Percentiles rank a stretch among this genome's conserved stretches.
Evolutionary conservation across 768 basidiomycete genomes (phyloP).

Genomic region (Boletus vinaceobasis): DNA sequence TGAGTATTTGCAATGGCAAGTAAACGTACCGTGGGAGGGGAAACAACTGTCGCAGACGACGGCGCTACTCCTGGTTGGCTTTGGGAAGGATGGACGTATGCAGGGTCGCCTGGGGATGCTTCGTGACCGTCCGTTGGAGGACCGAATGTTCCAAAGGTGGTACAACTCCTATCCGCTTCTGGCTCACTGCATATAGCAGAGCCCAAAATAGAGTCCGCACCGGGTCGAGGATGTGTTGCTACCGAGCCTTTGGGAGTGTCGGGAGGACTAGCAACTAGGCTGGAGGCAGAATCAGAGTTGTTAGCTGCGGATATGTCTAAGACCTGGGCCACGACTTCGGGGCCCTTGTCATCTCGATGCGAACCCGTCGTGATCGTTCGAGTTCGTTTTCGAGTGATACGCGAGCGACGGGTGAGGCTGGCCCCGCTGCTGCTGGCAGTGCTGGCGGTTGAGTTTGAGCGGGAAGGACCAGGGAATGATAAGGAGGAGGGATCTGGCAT

Average conservation of each 20-base stretch:
- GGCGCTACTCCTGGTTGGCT: slow-evolving; percentile 12
- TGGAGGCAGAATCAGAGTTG: slow-evolving; percentile 5
- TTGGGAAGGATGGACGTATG: slow-evolving; percentile 1
- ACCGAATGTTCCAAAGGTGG: slow-evolving; percentile 24
- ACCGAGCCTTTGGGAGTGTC: slow-evolving; percentile 6
- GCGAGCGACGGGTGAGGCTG: slow-evolving; percentile 49
- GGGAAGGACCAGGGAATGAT: slow-evolving; percentile 29
- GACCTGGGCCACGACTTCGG: slow-evolving; percentile 18
- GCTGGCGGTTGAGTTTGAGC: slow-evolving; percentile 33
- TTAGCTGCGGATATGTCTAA: slow-evolving; percentile 30
- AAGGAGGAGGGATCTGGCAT: slow-evolving; percentile 32
- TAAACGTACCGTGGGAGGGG: slow-evolving; percentile 21
- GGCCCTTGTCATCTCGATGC: slow-evolving; percentile 17
- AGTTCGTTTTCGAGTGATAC: slow-evolving; percentile 51
- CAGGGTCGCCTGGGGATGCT: not conserved
- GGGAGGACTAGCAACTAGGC: slow-evolving; percentile 6
- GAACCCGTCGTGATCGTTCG: slow-evolving; percentile 43
- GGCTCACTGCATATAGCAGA: slow-evolving; percentile 8
- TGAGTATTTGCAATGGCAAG: slow-evolving; percentile 8
- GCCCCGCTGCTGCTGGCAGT: slow-evolving; percentile 47
- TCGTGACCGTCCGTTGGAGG: slow-evolving; percentile 18
- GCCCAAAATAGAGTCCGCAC: slow-evolving; percentile 6
- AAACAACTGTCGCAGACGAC: slow-evolving; percentile 11
- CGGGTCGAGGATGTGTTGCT: slow-evolving; percentile 15
- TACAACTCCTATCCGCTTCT: slow-evolving; percentile 24